Percentiles rank a stretch among this genome's conserved stretches.
phyloP scores from a whole-genome alignment of 495 filamentous ascomycete species.

The Hypoxylon crocopeplum region DNA sequence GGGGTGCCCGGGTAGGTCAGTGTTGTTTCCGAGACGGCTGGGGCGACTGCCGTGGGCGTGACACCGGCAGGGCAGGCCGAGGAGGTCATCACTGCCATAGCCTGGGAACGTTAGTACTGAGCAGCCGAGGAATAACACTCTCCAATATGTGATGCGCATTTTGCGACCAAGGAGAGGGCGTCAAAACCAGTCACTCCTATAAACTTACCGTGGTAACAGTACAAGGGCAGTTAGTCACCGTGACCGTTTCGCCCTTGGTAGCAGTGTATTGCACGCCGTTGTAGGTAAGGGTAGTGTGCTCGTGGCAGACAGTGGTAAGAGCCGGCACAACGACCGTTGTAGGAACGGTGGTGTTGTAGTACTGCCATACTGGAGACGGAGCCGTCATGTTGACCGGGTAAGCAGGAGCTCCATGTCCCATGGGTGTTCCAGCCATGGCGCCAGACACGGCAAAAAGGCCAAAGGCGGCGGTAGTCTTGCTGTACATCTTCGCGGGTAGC shows the following conservation, averaged over 20 bases:
- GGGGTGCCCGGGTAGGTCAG: background rate
- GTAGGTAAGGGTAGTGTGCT: conserved; percentile 37
- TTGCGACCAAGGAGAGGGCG: too few species aligned
- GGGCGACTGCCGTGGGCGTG: conserved; percentile 21
- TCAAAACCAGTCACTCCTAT: too few species aligned
- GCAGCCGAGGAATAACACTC: too few species aligned
- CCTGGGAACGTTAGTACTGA: background rate
- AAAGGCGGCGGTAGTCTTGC: conserved; percentile 25
- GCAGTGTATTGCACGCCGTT: conserved; percentile 37
- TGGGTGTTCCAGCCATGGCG: conserved; percentile 21
- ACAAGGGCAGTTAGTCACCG: conserved; percentile 42
- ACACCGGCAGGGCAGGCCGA: conserved; percentile 24
- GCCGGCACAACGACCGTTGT: conserved; percentile 34
- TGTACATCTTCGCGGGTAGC: conserved; percentile 17
- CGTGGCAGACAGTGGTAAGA: conserved; percentile 39
- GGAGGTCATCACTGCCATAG: conserved; percentile 18
- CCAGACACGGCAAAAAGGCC: conserved; percentile 38
- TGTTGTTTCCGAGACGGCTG: too few species aligned
- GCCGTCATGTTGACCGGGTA: conserved; percentile 23
- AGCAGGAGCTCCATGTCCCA: background rate
- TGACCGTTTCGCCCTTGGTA: conserved; percentile 34
- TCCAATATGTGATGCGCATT: too few species aligned
- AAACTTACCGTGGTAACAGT: conserved; percentile 40
- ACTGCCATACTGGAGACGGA: conserved; percentile 27
- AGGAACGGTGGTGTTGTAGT: conserved; percentile 34